A percentile compares a stretch with the other conserved stretches of the same genome.
Evolutionary conservation across 352 stramenopile genomes (phyloP).

Genomic region (Globisporangium orthogonon): DNA sequence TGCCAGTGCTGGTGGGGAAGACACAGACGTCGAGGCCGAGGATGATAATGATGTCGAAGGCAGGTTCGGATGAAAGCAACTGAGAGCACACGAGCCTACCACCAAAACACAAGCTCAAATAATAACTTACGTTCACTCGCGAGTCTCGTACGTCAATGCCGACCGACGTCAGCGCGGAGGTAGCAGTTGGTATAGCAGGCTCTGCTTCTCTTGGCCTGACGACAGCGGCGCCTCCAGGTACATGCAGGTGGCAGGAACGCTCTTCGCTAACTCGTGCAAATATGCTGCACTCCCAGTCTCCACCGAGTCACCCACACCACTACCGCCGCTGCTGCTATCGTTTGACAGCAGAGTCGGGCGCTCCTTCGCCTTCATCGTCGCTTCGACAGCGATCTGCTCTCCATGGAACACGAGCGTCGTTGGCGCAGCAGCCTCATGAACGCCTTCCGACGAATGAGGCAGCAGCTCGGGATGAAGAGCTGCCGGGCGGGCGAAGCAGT

Average conservation of each 20-base stretch:
- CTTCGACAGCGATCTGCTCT: conserved; percentile 1
- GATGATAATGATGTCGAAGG: too few species aligned
- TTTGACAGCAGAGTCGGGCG: neutral
- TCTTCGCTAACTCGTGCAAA: neutral
- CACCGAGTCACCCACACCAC: too few species aligned
- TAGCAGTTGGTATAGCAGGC: conserved; percentile 7
- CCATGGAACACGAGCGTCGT: neutral
- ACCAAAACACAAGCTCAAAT: neutral
- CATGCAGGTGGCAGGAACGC: neutral
- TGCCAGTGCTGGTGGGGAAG: neutral
- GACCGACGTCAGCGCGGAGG: conserved; percentile 2
- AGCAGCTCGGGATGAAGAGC: conserved; percentile 16
- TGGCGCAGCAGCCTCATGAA: neutral
- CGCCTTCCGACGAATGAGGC: too few species aligned
- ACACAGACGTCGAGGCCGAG: neutral
- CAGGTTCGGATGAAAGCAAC: neutral
- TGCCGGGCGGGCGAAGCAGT: neutral
- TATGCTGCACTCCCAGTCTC: neutral
- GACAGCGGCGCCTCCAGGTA: conserved; percentile 11
- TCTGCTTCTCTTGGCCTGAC: conserved; percentile 2
- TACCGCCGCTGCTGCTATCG: neutral
- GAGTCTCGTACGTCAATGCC: neutral
- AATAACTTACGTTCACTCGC: neutral
- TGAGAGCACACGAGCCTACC: too few species aligned
- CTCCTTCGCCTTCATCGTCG: neutral